These are phyloP conservation scores for Houttuynia cordata DNA, from an alignment of 164 flowering plant species.

Conservation along the genomic window DNA sequence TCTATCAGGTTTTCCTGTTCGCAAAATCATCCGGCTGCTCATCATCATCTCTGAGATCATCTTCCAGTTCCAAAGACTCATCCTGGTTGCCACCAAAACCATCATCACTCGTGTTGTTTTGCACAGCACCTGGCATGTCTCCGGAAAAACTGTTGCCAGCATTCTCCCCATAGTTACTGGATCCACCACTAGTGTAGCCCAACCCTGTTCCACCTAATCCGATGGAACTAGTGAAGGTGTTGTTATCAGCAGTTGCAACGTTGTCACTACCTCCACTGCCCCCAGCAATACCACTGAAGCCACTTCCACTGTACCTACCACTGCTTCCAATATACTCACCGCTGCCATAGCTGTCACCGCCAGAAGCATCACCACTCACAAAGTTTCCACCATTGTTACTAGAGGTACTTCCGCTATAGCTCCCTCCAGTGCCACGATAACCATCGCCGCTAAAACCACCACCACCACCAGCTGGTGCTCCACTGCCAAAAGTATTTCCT, in stretches of 20 bases:
- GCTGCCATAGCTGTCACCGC: not conserved
- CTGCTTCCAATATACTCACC: not conserved
- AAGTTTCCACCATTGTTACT: not conserved
- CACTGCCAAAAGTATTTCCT: not conserved
- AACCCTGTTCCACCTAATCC: conserved; percentile 8
- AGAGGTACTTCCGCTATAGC: not conserved
- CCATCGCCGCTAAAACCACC: too few species aligned
- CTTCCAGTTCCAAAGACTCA: conserved; percentile 9
- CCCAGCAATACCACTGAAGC: not conserved
- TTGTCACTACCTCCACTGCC: conserved; percentile 5
- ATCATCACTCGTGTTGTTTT: not conserved
- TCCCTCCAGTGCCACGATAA: conserved; percentile 3
- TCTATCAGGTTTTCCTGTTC: conserved; percentile 21
- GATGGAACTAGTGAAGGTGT: not conserved
- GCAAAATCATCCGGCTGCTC: conserved; percentile 32
- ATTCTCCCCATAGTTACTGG: not conserved
- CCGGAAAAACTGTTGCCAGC: conserved; percentile 4
- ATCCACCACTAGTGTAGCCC: conserved; percentile 4
- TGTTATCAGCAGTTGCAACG: conserved; percentile 1
- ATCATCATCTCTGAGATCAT: conserved; percentile 21
- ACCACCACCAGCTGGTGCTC: conserved; percentile 1
- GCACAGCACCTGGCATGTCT: not conserved
- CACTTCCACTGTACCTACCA: not conserved
- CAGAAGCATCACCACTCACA: not conserved
- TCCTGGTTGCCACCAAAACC: conserved; percentile 2